These are phyloP conservation scores for Erodium chrysanthum DNA, from an alignment of 441 rosid genomes.

Conservation along the genomic window DNA sequence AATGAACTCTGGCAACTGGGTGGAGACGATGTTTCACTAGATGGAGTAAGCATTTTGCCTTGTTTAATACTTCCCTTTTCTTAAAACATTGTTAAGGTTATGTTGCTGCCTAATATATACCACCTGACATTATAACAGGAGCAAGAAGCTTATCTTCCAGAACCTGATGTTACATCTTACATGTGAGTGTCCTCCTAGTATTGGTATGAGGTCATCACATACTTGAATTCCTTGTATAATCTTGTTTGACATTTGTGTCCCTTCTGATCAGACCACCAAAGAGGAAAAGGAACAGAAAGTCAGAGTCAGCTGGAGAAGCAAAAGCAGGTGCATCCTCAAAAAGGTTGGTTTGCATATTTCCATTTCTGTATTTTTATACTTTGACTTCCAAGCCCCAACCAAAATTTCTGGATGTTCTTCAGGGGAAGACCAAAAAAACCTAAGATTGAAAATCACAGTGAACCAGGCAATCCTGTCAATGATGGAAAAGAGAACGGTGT, in stretches of 20 bases:
- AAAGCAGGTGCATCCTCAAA: constrained; percentile 20
- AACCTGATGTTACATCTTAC: constrained; percentile 25
- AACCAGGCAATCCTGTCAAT: background rate
- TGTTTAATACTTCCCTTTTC: background rate
- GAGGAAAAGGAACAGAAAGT: constrained; percentile 12
- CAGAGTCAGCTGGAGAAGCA: constrained; percentile 4
- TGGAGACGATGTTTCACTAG: constrained; percentile 22
- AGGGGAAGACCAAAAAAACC: constrained; percentile 20
- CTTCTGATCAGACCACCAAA: constrained; percentile 19
- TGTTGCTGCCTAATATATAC: background rate
- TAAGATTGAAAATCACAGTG: constrained; percentile 6
- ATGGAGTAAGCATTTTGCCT: constrained; percentile 24
- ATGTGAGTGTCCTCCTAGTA: constrained; percentile 32
- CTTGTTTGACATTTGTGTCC: constrained; percentile 6
- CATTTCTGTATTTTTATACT: background rate
- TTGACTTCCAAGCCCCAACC: constrained; percentile 3
- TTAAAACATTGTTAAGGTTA: background rate
- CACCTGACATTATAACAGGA: constrained; percentile 22
- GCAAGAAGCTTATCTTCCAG: constrained; percentile 24
- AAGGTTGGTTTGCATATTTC: constrained; percentile 20
- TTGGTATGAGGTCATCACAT: background rate
- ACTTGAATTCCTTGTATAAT: background rate
- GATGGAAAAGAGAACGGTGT: background rate
- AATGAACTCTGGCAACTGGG: constrained; percentile 41
- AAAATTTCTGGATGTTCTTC: constrained; percentile 10